Evolutionary conservation across 2,329 filamentous ascomycete genomes (phyloP).

Genomic region (Verticillium alfalfae): DNA sequence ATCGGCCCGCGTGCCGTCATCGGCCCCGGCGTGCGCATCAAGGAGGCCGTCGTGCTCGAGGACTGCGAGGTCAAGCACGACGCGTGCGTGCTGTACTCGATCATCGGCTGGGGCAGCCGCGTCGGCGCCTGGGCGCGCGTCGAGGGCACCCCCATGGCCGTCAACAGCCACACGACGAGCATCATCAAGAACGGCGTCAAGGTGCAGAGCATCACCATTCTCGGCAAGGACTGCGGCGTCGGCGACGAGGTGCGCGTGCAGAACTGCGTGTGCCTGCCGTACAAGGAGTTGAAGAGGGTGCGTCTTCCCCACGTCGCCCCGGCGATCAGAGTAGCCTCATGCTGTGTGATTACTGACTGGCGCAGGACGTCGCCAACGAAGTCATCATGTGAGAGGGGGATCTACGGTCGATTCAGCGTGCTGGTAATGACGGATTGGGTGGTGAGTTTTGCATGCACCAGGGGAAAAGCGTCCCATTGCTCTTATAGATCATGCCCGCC

Average conservation of each 20-base stretch:
- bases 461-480: slow-evolving; percentile 1
- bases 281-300: slow-evolving; percentile 96
- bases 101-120: slow-evolving; percentile 94
- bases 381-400: slow-evolving; percentile 78
- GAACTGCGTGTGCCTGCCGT: slow-evolving; percentile 95
- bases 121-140: slow-evolving; percentile 98
- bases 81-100: slow-evolving; percentile 89
- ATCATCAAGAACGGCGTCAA: slow-evolving; percentile 98
- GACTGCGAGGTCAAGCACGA: slow-evolving; percentile 96
- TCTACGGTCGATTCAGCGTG: background rate
- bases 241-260: slow-evolving; percentile 93
- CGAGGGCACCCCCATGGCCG: slow-evolving; percentile 86
- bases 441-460: background rate
- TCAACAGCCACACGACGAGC: slow-evolving; percentile 84
- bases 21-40: slow-evolving; percentile 83
- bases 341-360: slow-evolving; percentile 1
- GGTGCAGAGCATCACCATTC: slow-evolving; percentile 95
- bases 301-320: slow-evolving; percentile 26
- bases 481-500: background rate
- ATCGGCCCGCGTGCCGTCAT: slow-evolving; percentile 84
- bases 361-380: slow-evolving; percentile 74
- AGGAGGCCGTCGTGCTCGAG: slow-evolving; percentile 93
- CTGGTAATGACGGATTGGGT: background rate
- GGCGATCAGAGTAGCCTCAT: background rate
- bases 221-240: slow-evolving; percentile 93